These are phyloP conservation scores for Termitomyces eurrhizus DNA, from an alignment of 768 basidiomycete species.

Conservation along the genomic window DNA sequence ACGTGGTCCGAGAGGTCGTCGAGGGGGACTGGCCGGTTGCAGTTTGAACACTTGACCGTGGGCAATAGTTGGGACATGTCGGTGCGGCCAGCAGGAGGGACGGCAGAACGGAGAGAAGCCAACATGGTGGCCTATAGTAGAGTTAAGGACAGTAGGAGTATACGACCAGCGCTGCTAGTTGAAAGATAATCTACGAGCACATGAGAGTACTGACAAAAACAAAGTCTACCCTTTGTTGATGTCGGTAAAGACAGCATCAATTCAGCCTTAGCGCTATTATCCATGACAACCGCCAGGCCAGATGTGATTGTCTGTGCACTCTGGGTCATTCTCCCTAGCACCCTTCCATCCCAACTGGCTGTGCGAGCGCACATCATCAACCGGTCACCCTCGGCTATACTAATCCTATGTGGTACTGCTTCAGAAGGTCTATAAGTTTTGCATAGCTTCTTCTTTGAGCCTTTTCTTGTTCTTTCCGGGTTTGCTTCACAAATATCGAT, in stretches of 20 bases:
- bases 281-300: background rate
- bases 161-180: slow-evolving; percentile 28
- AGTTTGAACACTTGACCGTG: slow-evolving; percentile 81
- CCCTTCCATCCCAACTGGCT: background rate
- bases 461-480: background rate
- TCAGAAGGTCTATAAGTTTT: background rate
- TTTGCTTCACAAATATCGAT: background rate
- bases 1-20: slow-evolving; percentile 73
- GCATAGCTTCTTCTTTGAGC: background rate
- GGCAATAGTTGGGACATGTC: slow-evolving; percentile 72
- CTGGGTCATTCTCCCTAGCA: background rate
- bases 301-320: background rate
- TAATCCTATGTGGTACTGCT: background rate
- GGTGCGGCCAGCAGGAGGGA: slow-evolving; percentile 27
- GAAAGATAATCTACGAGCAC: background rate
- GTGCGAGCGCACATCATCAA: background rate
- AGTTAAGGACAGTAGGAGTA: slow-evolving; percentile 13
- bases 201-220: background rate
- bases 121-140: slow-evolving; percentile 16
- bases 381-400: background rate
- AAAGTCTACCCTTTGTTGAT: background rate
- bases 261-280: background rate
- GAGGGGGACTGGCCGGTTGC: slow-evolving; percentile 66
- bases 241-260: background rate
- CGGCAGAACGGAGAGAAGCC: slow-evolving; percentile 27